phyloP scores from a whole-genome alignment of 2,329 filamentous ascomycete genomes.

The Aspergillus sp. region DNA sequence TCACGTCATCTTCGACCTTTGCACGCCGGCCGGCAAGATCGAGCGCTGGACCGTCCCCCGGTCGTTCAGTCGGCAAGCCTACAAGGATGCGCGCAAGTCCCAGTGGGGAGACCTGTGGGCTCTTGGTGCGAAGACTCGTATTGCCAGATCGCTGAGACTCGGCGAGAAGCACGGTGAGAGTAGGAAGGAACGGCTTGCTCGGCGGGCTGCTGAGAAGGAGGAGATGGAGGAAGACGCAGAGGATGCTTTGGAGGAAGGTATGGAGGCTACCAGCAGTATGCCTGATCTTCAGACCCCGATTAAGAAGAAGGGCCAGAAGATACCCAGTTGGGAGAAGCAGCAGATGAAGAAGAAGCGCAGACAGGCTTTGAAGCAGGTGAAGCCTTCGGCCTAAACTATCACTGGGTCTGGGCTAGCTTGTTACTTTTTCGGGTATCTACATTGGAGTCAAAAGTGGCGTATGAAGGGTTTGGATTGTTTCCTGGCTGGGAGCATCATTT shows the following conservation, averaged over 20 bases:
- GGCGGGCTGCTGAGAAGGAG: slow-evolving; percentile 35
- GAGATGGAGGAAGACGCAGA: slow-evolving; percentile 30
- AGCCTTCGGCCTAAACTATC: neutral
- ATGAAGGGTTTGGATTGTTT: neutral
- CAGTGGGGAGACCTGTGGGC: slow-evolving; percentile 95
- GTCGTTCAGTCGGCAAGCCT: slow-evolving; percentile 77
- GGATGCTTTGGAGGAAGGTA: slow-evolving; percentile 18
- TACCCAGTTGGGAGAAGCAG: slow-evolving; percentile 48
- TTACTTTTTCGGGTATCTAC: neutral
- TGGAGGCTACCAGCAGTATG: slow-evolving; percentile 8
- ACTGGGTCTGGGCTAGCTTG: neutral
- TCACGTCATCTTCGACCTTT: slow-evolving; percentile 87
- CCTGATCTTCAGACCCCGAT: slow-evolving; percentile 20
- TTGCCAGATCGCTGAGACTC: slow-evolving; percentile 61
- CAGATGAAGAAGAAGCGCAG: slow-evolving; percentile 47
- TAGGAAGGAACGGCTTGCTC: slow-evolving; percentile 44
- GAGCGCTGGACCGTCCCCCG: slow-evolving; percentile 93
- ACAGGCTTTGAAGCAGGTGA: slow-evolving; percentile 42
- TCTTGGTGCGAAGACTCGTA: slow-evolving; percentile 84
- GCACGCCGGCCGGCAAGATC: slow-evolving; percentile 79
- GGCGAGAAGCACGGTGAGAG: slow-evolving; percentile 52
- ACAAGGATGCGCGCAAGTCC: slow-evolving; percentile 88
- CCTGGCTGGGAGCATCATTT: neutral
- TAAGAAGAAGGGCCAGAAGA: slow-evolving; percentile 38
- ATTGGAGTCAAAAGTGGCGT: neutral